phyloP scores from a whole-genome alignment of 495 filamentous ascomycete species.

The Parachaetomium inaequale region DNA sequence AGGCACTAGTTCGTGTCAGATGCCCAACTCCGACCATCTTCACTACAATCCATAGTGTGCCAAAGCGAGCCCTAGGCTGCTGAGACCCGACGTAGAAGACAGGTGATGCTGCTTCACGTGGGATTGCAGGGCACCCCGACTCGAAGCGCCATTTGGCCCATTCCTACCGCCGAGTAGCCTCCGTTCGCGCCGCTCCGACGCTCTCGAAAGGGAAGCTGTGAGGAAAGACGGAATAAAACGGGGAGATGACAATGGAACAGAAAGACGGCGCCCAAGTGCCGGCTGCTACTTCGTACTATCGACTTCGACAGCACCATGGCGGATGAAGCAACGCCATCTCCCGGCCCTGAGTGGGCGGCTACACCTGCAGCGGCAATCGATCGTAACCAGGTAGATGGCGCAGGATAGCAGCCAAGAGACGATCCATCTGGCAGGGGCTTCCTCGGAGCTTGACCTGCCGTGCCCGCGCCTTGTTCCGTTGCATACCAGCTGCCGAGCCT shows the following conservation, averaged over 20 bases:
- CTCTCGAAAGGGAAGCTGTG: too few relatives aligned
- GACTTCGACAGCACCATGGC: too few relatives aligned
- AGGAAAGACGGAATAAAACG: too few relatives aligned
- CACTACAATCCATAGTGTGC: neutral
- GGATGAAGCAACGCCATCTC: neutral
- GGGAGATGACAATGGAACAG: too few relatives aligned
- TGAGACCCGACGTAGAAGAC: too few relatives aligned
- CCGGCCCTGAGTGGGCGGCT: neutral
- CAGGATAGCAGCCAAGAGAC: neutral
- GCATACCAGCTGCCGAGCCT: neutral
- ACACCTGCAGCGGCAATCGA: neutral
- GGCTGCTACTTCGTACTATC: too few relatives aligned
- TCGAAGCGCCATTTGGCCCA: neutral
- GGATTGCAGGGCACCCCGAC: neutral
- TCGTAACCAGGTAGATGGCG: neutral
- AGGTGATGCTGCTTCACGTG: neutral
- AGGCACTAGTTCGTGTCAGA: neutral
- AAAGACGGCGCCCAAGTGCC: too few relatives aligned
- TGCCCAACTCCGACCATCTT: neutral
- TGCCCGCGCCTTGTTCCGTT: neutral
- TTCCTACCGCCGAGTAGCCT: neutral
- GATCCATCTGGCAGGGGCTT: neutral
- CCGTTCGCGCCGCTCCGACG: neutral
- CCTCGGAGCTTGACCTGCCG: constrained; percentile 15
- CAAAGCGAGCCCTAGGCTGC: neutral